Evolutionary conservation across 2,329 filamentous ascomycete species (phyloP), one percentile per base, ranked within the genome.

Genomic region (Teratosphaeria viscida): DNA sequence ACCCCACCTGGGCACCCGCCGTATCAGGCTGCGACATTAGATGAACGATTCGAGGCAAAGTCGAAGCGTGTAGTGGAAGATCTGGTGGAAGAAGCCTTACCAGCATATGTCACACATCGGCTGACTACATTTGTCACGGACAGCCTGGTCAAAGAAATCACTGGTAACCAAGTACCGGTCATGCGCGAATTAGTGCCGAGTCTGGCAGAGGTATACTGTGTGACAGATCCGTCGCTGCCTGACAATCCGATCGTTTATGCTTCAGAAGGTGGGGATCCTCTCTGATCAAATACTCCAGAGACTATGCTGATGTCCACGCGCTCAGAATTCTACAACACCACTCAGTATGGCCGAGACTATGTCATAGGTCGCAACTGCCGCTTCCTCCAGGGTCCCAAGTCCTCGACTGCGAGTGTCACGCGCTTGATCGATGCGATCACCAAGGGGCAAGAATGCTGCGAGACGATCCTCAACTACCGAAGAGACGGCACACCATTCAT

Each of bases 221-320:
- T 78, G 6, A 73, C 74, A 2, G 76, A 78, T 64, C 76, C 76
- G 10, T 73, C 71, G 16, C 63, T 75, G 37, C 66, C 70, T 10
- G 76, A 78, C 62, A 77, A 77, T 61, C 76, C 76, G 2, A 77
- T 78, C 58, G 72, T 78, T 1, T 78, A 76, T 63, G 75, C 76
- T 35, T 76, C 73, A 16, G 72, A 77, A 62, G 71, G 70, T 73
- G 53, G 54, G 65, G 47, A 23, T 16, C n/a, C 26, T 27, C 35
- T 47, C 43, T 6, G 29, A 2, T 2, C 5, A 27, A 26, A 19
- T 55, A 11, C 2, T 49, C 16, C 10, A 3, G 12, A 16, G 16
- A 27, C 27, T 14, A 23, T 35, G 39, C 52, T 56, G 14, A 59
- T 32, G 14, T 43, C 2, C 5, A 23, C 32, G 37, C 10, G 34